These are phyloP conservation scores for Quercus wislizeni DNA, from an alignment of 306 rosid species.

Conservation along the genomic window DNA sequence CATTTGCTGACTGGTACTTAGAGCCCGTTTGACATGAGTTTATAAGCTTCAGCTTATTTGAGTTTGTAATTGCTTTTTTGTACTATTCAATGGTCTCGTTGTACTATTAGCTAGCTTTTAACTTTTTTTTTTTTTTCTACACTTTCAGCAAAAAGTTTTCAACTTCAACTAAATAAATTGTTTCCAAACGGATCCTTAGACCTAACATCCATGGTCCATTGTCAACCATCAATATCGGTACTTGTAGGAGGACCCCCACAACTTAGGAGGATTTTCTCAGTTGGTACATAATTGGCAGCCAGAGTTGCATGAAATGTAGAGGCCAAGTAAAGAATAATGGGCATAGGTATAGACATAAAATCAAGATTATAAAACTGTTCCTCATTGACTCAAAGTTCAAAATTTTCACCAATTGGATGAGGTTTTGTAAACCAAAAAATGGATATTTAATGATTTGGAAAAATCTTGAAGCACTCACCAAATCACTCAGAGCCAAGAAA, in stretches of 20 bases:
- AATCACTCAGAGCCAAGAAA: no score
- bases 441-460: not conserved
- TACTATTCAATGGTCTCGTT: no score
- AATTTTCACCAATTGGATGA: not conserved
- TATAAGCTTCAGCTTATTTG: no score
- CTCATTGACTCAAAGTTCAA: conserved; percentile 19
- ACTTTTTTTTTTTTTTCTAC: no score
- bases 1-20: conserved; percentile 10
- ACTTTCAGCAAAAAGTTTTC: no score
- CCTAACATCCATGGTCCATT: conserved; percentile 62
- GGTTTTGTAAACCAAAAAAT: no score
- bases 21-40: no score
- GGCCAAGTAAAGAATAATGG: conserved; percentile 28
- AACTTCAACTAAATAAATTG: no score
- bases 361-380: conserved; percentile 19
- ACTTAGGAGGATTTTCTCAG: conserved; percentile 58
- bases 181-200: conserved; percentile 35
- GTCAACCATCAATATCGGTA: conserved; percentile 51
- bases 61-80: no score
- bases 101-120: no score
- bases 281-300: conserved; percentile 54
- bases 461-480: not conserved
- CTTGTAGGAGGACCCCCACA: conserved; percentile 45
- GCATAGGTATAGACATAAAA: not conserved
- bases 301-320: conserved; percentile 28